A percentile compares a stretch with the other conserved stretches of the same genome.
Conservation (phyloP, 1,284 basidiomycete species). For the Hypsizygus ulmarius region DNA sequence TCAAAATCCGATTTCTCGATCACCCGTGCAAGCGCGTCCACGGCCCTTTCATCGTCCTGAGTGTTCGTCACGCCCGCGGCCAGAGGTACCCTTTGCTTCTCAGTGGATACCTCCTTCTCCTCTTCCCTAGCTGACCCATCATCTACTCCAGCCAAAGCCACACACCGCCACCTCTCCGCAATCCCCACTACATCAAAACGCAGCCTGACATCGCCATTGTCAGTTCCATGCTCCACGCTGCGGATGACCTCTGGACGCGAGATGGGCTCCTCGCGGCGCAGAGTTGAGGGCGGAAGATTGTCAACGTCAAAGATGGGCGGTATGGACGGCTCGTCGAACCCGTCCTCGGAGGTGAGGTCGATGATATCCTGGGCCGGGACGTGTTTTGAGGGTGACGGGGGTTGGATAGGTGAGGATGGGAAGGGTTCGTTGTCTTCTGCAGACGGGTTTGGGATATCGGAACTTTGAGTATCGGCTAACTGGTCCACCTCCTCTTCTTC, state of each 20-base stretch:
- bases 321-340: conserved; percentile 19
- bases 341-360: conserved; percentile 29
- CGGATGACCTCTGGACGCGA: conserved; percentile 46
- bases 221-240: conserved; percentile 28
- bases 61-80: conserved; percentile 63
- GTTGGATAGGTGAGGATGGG: neutral
- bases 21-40: conserved; percentile 76
- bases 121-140: neutral
- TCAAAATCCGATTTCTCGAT: conserved; percentile 89
- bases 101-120: neutral
- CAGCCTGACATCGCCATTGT: conserved; percentile 38
- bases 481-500: conserved; percentile 15
- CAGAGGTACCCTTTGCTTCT: conserved; percentile 21
- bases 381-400: conserved; percentile 7
- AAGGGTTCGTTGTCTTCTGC: neutral
- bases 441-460: neutral
- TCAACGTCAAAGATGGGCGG: conserved; percentile 9
- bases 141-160: neutral
- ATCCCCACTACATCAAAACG: conserved; percentile 46
- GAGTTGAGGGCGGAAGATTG: conserved; percentile 14
- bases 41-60: conserved; percentile 59
- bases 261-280: conserved; percentile 15
- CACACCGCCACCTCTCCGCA: conserved; percentile 34
- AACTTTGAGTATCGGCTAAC: conserved; percentile 10
- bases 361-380: no score